A percentile compares a stretch with the other conserved stretches of the same genome.
phyloP scores from a whole-genome alignment of 371 early-diverging fungal species.

The Lichtheimia hyalospora region DNA sequence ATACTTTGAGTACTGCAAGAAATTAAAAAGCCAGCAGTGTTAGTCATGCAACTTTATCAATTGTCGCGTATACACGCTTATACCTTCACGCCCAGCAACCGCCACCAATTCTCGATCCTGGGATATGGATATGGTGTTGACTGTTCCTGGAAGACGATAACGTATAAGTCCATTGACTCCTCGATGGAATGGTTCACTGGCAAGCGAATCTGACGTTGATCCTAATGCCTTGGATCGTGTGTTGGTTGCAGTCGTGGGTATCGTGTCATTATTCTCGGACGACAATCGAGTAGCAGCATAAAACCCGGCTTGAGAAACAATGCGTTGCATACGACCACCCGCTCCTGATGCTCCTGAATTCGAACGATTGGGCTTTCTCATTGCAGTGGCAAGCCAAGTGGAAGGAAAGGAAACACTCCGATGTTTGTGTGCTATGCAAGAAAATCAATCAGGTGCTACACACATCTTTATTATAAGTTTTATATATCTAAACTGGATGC shows the following conservation, averaged over 20 bases:
- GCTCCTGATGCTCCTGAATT: background rate
- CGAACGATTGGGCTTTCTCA: slow-evolving; percentile 10
- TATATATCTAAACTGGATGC: no score
- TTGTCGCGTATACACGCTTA: background rate
- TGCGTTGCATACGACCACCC: slow-evolving; percentile 23
- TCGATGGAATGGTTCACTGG: background rate
- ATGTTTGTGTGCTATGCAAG: background rate
- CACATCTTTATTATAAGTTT: no score
- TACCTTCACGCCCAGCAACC: slow-evolving; percentile 79
- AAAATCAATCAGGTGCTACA: no score
- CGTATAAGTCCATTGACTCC: slow-evolving; percentile 11
- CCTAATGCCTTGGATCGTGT: no score
- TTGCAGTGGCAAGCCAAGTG: background rate
- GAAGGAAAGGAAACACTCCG: slow-evolving; percentile 1
- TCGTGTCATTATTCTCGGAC: slow-evolving; percentile 5
- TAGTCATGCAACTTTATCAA: background rate
- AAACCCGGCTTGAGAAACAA: slow-evolving; percentile 21
- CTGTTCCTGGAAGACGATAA: slow-evolving; percentile 46
- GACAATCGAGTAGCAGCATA: slow-evolving; percentile 17
- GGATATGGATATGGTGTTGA: slow-evolving; percentile 65
- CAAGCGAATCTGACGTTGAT: background rate
- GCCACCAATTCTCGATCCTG: slow-evolving; percentile 67
- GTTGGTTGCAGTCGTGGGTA: background rate
- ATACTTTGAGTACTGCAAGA: slow-evolving; percentile 65
- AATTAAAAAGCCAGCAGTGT: background rate